phyloP scores from a whole-genome alignment of 208 protist species.

The Eutreptiella sp. region DNA sequence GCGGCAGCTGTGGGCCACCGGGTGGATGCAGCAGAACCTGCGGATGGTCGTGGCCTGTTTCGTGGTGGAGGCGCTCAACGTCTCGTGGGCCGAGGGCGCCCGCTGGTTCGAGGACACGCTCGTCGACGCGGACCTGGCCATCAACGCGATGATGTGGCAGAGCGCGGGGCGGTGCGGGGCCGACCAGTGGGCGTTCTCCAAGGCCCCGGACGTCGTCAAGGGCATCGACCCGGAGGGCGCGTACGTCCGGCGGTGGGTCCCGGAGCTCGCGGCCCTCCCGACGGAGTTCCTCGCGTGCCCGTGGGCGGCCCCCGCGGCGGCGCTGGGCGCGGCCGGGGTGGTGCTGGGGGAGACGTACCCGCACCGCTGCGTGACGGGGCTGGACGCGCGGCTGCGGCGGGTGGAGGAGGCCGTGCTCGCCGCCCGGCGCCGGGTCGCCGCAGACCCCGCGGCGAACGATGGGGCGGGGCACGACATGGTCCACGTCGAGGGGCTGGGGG shows the following conservation, averaged over 20 bases:
- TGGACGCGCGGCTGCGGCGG: no score
- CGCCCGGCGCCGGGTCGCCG: no score
- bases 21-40: not conserved
- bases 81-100: conserved; percentile 43
- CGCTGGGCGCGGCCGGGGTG: no score
- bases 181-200: conserved; percentile 4
- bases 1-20: conserved; percentile 38
- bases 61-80: conserved; percentile 34
- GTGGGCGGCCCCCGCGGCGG: not conserved
- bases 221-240: not conserved
- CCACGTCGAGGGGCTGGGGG: no score
- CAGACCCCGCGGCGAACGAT: no score
- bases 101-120: conserved; percentile 39
- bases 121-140: conserved; percentile 34
- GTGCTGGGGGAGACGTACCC: no score
- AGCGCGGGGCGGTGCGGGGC: not conserved
- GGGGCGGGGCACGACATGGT: no score
- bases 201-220: not conserved
- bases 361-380: no score
- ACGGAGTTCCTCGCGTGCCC: not conserved
- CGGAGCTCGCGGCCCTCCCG: not conserved
- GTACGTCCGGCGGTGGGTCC: conserved; percentile 2
- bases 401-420: no score
- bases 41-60: conserved; percentile 30
- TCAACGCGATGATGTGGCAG: not conserved